A percentile compares a stretch with the other conserved stretches of the same genome.
phyloP scores from a whole-genome alignment of 768 basidiomycete species.

The Rossbeevera mucosa region DNA sequence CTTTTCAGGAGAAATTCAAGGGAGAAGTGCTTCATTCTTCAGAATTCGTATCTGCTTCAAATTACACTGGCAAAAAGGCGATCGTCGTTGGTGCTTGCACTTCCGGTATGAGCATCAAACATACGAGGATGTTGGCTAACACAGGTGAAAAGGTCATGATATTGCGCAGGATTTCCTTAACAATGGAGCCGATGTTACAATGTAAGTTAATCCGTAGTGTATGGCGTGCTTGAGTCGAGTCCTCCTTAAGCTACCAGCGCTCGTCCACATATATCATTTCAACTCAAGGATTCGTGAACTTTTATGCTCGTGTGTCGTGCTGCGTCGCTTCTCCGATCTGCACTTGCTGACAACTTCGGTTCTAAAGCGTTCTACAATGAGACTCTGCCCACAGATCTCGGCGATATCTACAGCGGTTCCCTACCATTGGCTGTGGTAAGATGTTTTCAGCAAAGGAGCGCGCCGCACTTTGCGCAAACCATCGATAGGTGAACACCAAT shows the following conservation, averaged over 20 bases:
- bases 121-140: slow-evolving; percentile 5
- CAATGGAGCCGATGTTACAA: slow-evolving; percentile 27
- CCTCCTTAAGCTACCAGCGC: slow-evolving; percentile 19
- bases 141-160: slow-evolving; percentile 28
- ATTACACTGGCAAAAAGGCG: slow-evolving; percentile 57
- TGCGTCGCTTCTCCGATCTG: background rate
- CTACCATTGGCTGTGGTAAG: slow-evolving; percentile 15
- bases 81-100: slow-evolving; percentile 65
- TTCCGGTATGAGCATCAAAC: slow-evolving; percentile 36
- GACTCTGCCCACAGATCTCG: slow-evolving; percentile 18
- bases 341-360: background rate
- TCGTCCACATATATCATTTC: slow-evolving; percentile 23
- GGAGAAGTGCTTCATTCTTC: slow-evolving; percentile 53
- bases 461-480: slow-evolving; percentile 18
- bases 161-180: slow-evolving; percentile 34
- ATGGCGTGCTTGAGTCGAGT: background rate
- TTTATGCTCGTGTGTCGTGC: slow-evolving; percentile 8
- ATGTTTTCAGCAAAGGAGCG: slow-evolving; percentile 18
- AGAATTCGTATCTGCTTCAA: slow-evolving; percentile 42
- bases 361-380: slow-evolving; percentile 17
- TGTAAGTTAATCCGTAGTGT: slow-evolving; percentile 5
- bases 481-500: slow-evolving; percentile 19
- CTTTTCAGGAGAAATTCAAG: slow-evolving; percentile 44
- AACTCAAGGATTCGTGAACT: background rate
- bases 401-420: slow-evolving; percentile 13